These are phyloP conservation scores for Circinella umbellata DNA, from an alignment of 371 early-diverging fungal genomes.

Conservation along the genomic window DNA sequence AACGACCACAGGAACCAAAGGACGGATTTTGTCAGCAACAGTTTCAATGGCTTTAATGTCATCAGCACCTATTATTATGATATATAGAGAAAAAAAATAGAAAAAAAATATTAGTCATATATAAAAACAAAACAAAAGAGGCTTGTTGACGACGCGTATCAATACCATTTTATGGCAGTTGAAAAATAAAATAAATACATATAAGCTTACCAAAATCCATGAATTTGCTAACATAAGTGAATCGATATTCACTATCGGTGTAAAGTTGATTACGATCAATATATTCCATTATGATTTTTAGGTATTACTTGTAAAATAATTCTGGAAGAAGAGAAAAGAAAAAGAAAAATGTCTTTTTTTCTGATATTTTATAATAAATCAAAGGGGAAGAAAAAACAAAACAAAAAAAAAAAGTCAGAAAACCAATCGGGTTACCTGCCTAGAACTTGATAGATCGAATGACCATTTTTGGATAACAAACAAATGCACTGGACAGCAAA, in stretches of 20 bases:
- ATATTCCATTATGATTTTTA: conserved; percentile 45
- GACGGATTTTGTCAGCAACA: conserved; percentile 67
- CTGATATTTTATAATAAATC: neutral
- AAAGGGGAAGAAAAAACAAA: neutral
- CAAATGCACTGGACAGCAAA: neutral
- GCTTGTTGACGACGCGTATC: too few species aligned
- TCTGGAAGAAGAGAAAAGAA: neutral
- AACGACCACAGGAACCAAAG: conserved; percentile 79
- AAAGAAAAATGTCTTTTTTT: neutral
- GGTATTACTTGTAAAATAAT: neutral
- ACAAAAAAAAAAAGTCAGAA: neutral
- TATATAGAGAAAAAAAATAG: too few species aligned
- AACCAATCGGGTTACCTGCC: neutral
- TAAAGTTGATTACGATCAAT: conserved; percentile 70
- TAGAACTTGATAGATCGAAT: neutral
- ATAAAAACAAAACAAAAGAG: neutral
- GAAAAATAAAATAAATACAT: too few species aligned
- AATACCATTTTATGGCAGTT: too few species aligned
- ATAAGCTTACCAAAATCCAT: conserved; percentile 62
- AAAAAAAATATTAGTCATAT: too few species aligned
- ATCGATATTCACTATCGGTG: conserved; percentile 74
- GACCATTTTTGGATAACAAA: conserved; percentile 10
- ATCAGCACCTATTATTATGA: conserved; percentile 29
- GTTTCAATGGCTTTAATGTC: conserved; percentile 64
- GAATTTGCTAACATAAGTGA: conserved; percentile 72